Percentiles rank a stretch among this genome's conserved stretches.
These are phyloP conservation scores for Eucalyptus lansdowneana DNA, from an alignment of 345 rosid species.

Conservation along the genomic window DNA sequence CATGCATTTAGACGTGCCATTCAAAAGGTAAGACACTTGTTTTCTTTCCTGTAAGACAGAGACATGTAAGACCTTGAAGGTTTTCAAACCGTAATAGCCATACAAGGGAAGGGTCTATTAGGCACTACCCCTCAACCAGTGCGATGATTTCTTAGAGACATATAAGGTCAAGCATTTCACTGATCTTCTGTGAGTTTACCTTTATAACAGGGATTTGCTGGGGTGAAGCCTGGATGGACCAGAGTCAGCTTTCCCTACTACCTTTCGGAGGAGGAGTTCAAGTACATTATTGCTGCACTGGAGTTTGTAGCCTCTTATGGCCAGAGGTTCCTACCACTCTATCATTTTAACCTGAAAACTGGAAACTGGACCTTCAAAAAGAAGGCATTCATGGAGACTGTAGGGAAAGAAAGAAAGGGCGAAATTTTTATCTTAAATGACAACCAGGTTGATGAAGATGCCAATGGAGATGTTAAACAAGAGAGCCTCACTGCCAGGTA, in stretches of 20 bases:
- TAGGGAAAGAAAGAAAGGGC: background rate
- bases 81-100: background rate
- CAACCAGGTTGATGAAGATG: background rate
- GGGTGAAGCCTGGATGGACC: conserved; percentile 50
- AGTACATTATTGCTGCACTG: conserved; percentile 30
- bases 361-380: conserved; percentile 29
- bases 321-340: conserved; percentile 33
- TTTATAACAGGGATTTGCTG: conserved; percentile 22
- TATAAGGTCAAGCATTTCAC: background rate
- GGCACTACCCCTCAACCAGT: background rate
- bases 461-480: background rate
- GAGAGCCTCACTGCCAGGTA: background rate
- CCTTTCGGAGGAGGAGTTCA: conserved; percentile 32
- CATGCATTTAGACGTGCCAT: conserved; percentile 22
- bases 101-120: background rate
- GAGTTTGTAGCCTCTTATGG: conserved; percentile 35
- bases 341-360: conserved; percentile 14
- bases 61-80: background rate
- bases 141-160: background rate
- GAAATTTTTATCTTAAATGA: background rate
- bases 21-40: conserved; percentile 11
- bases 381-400: background rate
- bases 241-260: conserved; percentile 59
- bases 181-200: background rate
- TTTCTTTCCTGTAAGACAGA: background rate